These are phyloP conservation scores for Wickerhamiella kurtzmanii DNA, from an alignment of 805 yeast species.

Conservation along the genomic window DNA sequence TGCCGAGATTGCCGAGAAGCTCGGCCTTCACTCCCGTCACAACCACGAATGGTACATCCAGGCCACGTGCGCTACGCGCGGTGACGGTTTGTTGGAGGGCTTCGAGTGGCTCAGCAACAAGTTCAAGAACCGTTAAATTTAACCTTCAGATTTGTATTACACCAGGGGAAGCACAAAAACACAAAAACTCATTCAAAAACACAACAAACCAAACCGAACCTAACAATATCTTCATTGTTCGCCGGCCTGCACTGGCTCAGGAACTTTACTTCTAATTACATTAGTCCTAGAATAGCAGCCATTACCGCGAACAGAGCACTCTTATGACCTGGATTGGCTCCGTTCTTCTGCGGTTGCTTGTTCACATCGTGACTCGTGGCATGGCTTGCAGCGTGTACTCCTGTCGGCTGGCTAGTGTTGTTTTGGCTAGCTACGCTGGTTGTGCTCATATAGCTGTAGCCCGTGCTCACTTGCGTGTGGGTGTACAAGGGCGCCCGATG, in stretches of 20 bases:
- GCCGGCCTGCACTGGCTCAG: no score
- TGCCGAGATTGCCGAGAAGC: slow-evolving; percentile 93
- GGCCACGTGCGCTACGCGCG: slow-evolving; percentile 98
- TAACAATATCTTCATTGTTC: no score
- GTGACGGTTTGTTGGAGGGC: slow-evolving; percentile 97
- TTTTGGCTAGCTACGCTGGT: not conserved
- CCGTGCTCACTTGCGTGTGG: not conserved
- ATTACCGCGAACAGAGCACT: no score
- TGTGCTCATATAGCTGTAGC: not conserved
- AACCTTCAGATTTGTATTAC: not conserved
- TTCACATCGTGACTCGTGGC: no score
- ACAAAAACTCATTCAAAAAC: not conserved
- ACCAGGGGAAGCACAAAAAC: not conserved
- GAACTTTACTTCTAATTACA: not conserved
- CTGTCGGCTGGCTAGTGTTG: not conserved
- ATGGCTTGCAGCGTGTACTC: not conserved
- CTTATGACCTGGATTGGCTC: no score
- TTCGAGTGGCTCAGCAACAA: slow-evolving; percentile 91
- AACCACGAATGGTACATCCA: slow-evolving; percentile 99
- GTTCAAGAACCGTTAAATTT: slow-evolving; percentile 46
- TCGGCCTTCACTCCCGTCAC: slow-evolving; percentile 92
- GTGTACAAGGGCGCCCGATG: slow-evolving; percentile 12
- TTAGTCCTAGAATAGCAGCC: not conserved
- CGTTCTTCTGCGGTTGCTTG: no score
- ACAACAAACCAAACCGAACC: no score